phyloP scores from a whole-genome alignment of 441 rosid species.

The Adansonia rubrostipa region DNA sequence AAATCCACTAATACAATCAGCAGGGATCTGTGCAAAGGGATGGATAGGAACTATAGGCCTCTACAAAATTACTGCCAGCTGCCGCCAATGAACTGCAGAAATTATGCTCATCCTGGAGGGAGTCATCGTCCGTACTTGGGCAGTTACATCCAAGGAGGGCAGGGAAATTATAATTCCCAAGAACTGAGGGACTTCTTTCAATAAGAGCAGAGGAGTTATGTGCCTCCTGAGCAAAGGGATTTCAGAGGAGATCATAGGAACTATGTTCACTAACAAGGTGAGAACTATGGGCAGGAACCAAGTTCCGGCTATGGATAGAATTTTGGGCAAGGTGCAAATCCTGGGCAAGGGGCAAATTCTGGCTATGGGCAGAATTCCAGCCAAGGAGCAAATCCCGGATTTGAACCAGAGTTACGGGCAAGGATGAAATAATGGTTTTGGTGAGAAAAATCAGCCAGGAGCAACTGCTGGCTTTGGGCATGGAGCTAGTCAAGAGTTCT shows the following conservation, averaged over 20 bases:
- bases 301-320: slow-evolving; percentile 24
- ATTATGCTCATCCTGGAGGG: slow-evolving; percentile 35
- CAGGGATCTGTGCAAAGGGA: slow-evolving; percentile 53
- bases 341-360: slow-evolving; percentile 3
- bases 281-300: slow-evolving; percentile 36
- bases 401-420: slow-evolving; percentile 24
- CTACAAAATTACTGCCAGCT: slow-evolving; percentile 52
- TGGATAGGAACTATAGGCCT: slow-evolving; percentile 50
- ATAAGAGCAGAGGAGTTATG: slow-evolving; percentile 27
- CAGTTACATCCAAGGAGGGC: slow-evolving; percentile 38
- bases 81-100: slow-evolving; percentile 33
- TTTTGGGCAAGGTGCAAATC: too few species aligned
- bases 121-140: slow-evolving; percentile 34
- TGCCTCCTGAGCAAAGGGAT: slow-evolving; percentile 25
- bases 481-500: slow-evolving; percentile 34
- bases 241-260: neutral
- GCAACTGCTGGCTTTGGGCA: slow-evolving; percentile 40
- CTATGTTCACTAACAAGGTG: slow-evolving; percentile 19
- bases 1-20: slow-evolving; percentile 37
- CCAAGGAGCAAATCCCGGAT: slow-evolving; percentile 34
- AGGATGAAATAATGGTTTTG: slow-evolving; percentile 38
- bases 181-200: slow-evolving; percentile 37
- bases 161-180: slow-evolving; percentile 35
- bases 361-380: slow-evolving; percentile 12
- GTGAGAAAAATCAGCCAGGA: slow-evolving; percentile 28